Evolutionary conservation across 116 monocot species (phyloP).

Genomic region (Posidonia oceanica): DNA sequence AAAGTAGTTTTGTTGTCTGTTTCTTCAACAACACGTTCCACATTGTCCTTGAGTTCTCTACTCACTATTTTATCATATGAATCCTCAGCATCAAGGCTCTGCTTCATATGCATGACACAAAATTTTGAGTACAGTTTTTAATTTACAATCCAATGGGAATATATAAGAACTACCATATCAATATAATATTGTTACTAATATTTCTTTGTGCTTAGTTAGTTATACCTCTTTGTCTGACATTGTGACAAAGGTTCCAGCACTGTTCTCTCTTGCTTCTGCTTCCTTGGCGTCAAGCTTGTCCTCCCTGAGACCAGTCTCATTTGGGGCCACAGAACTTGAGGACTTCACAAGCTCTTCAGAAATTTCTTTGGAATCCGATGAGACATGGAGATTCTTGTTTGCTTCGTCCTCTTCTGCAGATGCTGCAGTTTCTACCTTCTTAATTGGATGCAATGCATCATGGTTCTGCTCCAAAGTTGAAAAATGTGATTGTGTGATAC

Average conservation of each 20-base stretch:
- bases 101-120: background rate
- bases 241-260: background rate
- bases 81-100: slow-evolving; percentile 1
- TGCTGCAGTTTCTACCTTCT: background rate
- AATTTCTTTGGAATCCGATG: background rate
- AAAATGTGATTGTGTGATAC: background rate
- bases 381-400: background rate
- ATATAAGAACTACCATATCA: too few species aligned
- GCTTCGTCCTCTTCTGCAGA: background rate
- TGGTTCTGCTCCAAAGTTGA: background rate
- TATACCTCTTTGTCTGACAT: slow-evolving; percentile 3
- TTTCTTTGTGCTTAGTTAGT: background rate
- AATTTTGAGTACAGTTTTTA: background rate
- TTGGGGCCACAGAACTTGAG: background rate
- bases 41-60: background rate
- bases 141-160: background rate
- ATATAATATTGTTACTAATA: too few species aligned
- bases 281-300: background rate
- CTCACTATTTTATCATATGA: background rate
- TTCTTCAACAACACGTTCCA: background rate
- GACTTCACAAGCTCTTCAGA: background rate
- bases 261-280: background rate
- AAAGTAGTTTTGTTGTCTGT: background rate
- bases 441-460: background rate
- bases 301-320: background rate